Base-by-base conservation (phyloP, 163 green algal genomes). In the Chloromonas sp. region DNA sequence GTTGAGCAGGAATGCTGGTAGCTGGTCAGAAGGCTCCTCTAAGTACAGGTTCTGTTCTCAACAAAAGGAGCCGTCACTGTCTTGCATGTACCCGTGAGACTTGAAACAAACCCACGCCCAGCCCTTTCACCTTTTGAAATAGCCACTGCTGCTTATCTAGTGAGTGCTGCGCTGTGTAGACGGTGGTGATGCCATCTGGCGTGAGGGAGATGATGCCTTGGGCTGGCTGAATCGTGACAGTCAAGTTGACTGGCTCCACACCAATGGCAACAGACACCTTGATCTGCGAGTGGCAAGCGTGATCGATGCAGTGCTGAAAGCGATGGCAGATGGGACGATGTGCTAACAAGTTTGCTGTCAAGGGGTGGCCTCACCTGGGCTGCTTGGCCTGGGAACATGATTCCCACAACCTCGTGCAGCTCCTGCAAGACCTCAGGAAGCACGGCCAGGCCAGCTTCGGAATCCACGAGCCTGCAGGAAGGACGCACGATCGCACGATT, bases 361-460 rank as follows among this genome's bases (percentile, higher is more conserved):
- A 36, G 36, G 36, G 36, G 36, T 36, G 36, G 36, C 36, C 36
- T 13, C 70, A 82, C 78, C 78, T 66, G 66, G 78, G 8, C 78
- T 14, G 78, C 80, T 13, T 83, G 11, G 60, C 59, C 79, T 57
- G 79, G 79, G 79, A 60, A 82, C 5, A 82, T 60, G 59, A 82
- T 70, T 11, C 58, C 70, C 70, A 84, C n/a, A 5, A 84, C 82
- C 70, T 84, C 82, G 1, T 84, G 57, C 8, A 78, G 70, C 60
- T 84, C 82, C 70, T 81, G 58, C 57, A 84, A 58, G 58, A 84
- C 70, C 82, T 84, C 66, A 58, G 81, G 81, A 0, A 79, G 60
- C 2, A 79, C 3, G n/a, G 81, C 81, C 1, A 5, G n/a, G 14
- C 81, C 81, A 36, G 62, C n/a, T 1, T 36, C 81, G 0, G 82